These are phyloP conservation scores for Pyrenula aspistea DNA, from an alignment of 495 filamentous ascomycete species.

Conservation along the genomic window DNA sequence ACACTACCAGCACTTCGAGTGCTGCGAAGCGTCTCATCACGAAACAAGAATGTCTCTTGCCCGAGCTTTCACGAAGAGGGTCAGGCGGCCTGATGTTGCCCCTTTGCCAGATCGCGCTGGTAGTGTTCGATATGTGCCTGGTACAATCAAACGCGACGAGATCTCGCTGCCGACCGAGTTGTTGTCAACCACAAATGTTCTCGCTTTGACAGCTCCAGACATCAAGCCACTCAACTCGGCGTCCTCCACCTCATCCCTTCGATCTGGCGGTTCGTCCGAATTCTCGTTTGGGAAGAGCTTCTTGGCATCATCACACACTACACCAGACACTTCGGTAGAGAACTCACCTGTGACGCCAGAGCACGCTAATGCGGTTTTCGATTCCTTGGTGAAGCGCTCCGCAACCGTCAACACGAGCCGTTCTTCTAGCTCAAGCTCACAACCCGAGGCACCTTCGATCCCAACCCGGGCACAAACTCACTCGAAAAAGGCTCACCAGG, in stretches of 20 bases:
- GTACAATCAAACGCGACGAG: conserved; percentile 42
- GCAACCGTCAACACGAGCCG: conserved; percentile 22
- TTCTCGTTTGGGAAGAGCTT: conserved; percentile 40
- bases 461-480: conserved; percentile 71
- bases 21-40: too few species aligned
- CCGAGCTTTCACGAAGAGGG: conserved; percentile 55
- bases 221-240: conserved; percentile 41
- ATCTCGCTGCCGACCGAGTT: conserved; percentile 84
- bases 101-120: conserved; percentile 37
- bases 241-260: conserved; percentile 42
- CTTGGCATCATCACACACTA: conserved; percentile 44
- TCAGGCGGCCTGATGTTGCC: conserved; percentile 34
- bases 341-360: conserved; percentile 46
- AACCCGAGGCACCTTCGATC: conserved; percentile 46
- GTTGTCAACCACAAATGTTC: conserved; percentile 89
- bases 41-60: conserved; percentile 39
- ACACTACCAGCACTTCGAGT: too few species aligned
- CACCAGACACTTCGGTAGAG: conserved; percentile 61
- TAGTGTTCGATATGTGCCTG: conserved; percentile 32
- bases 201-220: conserved; percentile 85
- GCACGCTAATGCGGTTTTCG: conserved; percentile 75
- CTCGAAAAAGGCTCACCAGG: conserved; percentile 67
- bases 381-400: conserved; percentile 32
- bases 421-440: conserved; percentile 31
- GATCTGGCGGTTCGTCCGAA: conserved; percentile 52